A percentile compares a stretch with the other conserved stretches of the same genome.
These are phyloP conservation scores for Micromonas commoda DNA, from an alignment of 139 green algal genomes.

Conservation along the genomic window DNA sequence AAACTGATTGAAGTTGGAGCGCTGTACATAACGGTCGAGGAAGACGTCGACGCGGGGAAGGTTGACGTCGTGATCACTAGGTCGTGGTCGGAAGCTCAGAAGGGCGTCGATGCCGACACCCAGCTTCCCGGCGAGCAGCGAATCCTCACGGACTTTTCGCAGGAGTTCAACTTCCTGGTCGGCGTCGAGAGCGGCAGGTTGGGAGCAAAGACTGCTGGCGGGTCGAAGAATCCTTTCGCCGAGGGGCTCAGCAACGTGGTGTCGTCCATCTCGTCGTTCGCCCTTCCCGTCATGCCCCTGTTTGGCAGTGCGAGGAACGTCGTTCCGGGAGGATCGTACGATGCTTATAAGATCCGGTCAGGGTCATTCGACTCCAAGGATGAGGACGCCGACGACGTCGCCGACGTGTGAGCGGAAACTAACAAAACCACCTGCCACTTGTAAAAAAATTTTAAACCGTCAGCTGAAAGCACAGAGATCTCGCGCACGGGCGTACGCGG, in stretches of 20 bases:
- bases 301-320: background rate
- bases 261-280: background rate
- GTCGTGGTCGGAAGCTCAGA: background rate
- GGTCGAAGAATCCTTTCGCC: background rate
- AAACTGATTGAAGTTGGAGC: background rate
- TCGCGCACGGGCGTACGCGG: too few relatives aligned
- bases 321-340: background rate
- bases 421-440: too few relatives aligned
- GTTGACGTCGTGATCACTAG: background rate
- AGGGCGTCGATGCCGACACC: background rate
- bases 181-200: background rate
- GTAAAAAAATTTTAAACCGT: too few relatives aligned
- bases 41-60: background rate
- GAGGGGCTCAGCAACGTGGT: background rate
- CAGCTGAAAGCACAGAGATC: too few relatives aligned
- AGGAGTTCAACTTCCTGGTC: constrained; percentile 14
- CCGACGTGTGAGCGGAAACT: too few relatives aligned
- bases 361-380: background rate
- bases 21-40: background rate
- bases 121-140: background rate
- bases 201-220: background rate
- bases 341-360: background rate
- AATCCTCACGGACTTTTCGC: background rate
- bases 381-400: background rate
- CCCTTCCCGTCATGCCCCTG: background rate